Base-by-base conservation (phyloP, 305 asterid species). In the Rubia balearica region DNA sequence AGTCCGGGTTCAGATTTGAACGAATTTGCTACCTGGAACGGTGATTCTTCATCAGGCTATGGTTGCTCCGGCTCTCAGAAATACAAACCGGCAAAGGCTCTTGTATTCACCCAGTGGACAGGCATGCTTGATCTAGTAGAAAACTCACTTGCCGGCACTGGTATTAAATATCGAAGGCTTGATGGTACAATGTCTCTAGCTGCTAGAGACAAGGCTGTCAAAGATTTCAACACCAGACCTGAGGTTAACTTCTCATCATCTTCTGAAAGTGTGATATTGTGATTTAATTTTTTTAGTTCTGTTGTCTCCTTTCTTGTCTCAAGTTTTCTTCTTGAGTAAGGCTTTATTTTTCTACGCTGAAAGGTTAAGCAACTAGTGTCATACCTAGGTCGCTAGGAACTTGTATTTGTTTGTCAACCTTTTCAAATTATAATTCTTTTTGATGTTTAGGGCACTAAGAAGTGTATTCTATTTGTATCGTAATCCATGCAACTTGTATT, bases 21-120 rank as follows among this genome's bases (percentile, higher is more conserved):
- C 77, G 79, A 74, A 73, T 68, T 80, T 75, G 78, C 41, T 71
- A 60, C 57, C 61, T 57, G 43, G 57, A 78, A 79, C 48, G 86
- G 69, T 24, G 86, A 81, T 65, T 77, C 86, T 68, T 79, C 83
- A 61, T 72, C 90, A 9, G 78, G 76, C 68, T 74, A 68, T 74
- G 74, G 40, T 56, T 67, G 57, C 67, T 70, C 70, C 59, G 80
- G 73, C 51, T 67, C 83, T 40, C 85, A 84, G 62, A 60, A 63
- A 71, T 70, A 77, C 65, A 85, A 72, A 76, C 87, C 86, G 30
- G 85, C 84, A 77, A 94, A 94, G 82, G 91, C 98, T 78, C 90
- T 94, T 77, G 86, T 94, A 46, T 94, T 94, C 80, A 91, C 99
- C 74, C 99, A 94, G 74, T 94, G 99, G 99, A 94, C 99, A 71